Base-by-base conservation (phyloP, 2,329 filamentous ascomycete species). In the Talaromyces funiculosus region DNA sequence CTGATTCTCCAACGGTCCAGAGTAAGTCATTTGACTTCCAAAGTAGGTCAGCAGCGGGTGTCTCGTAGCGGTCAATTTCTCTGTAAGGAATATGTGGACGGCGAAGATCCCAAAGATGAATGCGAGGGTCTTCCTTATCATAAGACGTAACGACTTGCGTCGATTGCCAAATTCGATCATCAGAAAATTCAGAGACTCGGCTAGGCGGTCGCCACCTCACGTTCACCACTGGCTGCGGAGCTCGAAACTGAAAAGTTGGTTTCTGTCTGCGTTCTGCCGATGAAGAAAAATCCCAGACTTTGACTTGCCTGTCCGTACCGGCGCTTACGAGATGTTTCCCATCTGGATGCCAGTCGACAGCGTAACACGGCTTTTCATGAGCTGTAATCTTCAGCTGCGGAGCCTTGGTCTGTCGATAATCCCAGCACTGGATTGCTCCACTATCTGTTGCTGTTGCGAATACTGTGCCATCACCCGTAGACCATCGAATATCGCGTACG, bases 271-370 rank as follows among this genome's bases (percentile, higher is more conserved):
- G 78, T 59, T 80, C 80, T 59, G 81, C 78, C n/a, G 73, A 75
- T 2, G 77, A 74, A 3, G 82, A 83, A 60, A 87, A 83, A 69
- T 87, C 84, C 84, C 85, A 88, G 29, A 87, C 80, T 68, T 84
- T 84, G 63, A 87, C 80, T 31, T 82, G 82, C 61, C 82, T 83
- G 69, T 88, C 85, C 22, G 81, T 78, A 57, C 85, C 80, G n/a
- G 83, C 84, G 65, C 84, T 87, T 58, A 84, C 79, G 9, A 88
- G 74, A 69, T 87, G 84, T 67, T 82, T 86, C 6, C 85, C 85
- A 66, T 87, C 84, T 1, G 85, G 85, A 67, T 88, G 85, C 84
- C 85, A 88, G 69, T 88, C 85, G 37, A 88, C 80, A 5, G 84
- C 79, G 63, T 81, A 85, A 73, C 85, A 87, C 4, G 78, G 78